phyloP scores from a whole-genome alignment of 2,329 filamentous ascomycete genomes.

The Cryphonectria naterciae region DNA sequence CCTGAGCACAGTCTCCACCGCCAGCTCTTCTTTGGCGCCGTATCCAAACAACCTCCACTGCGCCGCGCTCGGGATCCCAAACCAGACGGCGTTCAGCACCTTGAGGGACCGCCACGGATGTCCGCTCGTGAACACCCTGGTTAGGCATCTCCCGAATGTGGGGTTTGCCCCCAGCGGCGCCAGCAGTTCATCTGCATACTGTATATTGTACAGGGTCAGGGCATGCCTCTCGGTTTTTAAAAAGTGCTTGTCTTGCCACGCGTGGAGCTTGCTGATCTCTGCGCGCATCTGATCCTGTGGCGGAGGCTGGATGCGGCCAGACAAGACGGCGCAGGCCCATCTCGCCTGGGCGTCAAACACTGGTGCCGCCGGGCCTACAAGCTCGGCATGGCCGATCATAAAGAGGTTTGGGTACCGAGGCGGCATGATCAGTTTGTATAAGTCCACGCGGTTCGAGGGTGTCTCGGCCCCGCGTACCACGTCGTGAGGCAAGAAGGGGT shows the following conservation, averaged over 20 bases:
- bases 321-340: conserved; percentile 38
- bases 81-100: conserved; percentile 41
- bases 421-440: conserved; percentile 40
- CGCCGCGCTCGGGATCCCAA: conserved; percentile 41
- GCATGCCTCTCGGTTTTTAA: conserved; percentile 40
- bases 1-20: conserved; percentile 39
- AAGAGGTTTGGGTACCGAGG: conserved; percentile 40
- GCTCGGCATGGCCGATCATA: conserved; percentile 40
- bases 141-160: conserved; percentile 36
- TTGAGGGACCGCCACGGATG: conserved; percentile 35
- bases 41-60: conserved; percentile 43
- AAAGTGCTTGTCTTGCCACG: conserved; percentile 35
- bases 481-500: conserved; percentile 38
- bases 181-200: conserved; percentile 41
- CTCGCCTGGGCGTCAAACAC: conserved; percentile 42
- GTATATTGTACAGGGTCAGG: conserved; percentile 35
- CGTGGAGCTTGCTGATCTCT: conserved; percentile 35
- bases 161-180: conserved; percentile 40
- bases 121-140: conserved; percentile 34
- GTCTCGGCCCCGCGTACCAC: conserved; percentile 31
- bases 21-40: conserved; percentile 37
- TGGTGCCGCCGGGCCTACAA: conserved; percentile 39
- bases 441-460: conserved; percentile 35
- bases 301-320: conserved; percentile 35
- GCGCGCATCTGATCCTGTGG: conserved; percentile 35